These are phyloP conservation scores for Arxiozyma bovina DNA, from an alignment of 1,139 yeast genomes.

Conservation along the genomic window DNA sequence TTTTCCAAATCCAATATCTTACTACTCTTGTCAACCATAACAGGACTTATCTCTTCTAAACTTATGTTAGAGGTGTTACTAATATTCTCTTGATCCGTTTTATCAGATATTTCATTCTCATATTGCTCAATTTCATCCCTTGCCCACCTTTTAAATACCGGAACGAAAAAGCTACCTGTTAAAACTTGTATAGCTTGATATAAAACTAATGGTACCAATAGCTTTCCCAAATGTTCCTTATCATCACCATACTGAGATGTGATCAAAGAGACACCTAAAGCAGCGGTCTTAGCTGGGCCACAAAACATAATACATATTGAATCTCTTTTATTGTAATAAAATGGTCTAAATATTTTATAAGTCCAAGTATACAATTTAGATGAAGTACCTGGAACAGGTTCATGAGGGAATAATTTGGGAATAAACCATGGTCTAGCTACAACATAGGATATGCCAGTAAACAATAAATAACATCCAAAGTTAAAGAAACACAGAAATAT, in stretches of 20 bases:
- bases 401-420: slow-evolving; percentile 35
- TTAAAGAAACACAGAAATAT: slow-evolving; percentile 75
- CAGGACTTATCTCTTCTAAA: not conserved
- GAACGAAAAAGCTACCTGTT: slow-evolving; percentile 61
- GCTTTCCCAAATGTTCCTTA: slow-evolving; percentile 54
- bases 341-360: slow-evolving; percentile 46
- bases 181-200: slow-evolving; percentile 83
- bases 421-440: slow-evolving; percentile 57
- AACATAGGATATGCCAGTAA: slow-evolving; percentile 52
- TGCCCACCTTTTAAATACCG: slow-evolving; percentile 61
- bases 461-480: slow-evolving; percentile 65
- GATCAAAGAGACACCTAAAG: slow-evolving; percentile 74
- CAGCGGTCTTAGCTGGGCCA: slow-evolving; percentile 91
- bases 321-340: slow-evolving; percentile 61
- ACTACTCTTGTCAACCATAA: not conserved
- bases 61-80: not conserved
- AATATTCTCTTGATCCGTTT: not conserved
- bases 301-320: slow-evolving; percentile 75
- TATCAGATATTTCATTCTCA: slow-evolving; percentile 4
- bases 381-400: slow-evolving; percentile 39
- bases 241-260: slow-evolving; percentile 69
- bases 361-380: slow-evolving; percentile 36
- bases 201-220: slow-evolving; percentile 71
- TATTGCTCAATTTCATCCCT: slow-evolving; percentile 15
- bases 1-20: not conserved